Base-by-base conservation (phyloP, 2,329 filamentous ascomycete species). In the Botrytis tulipae region DNA sequence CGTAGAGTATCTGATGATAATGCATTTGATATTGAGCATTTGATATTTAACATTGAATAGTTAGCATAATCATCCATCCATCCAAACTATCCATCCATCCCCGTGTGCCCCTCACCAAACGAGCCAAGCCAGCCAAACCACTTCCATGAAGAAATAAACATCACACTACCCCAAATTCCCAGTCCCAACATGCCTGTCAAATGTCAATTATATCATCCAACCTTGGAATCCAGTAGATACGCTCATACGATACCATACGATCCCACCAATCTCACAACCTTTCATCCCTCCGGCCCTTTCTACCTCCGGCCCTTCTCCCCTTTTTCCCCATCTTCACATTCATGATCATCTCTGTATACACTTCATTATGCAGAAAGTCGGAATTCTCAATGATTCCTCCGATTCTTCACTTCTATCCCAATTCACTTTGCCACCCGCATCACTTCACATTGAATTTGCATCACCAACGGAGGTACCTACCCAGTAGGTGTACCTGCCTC, bases 311-410 rank as follows among this genome's bases (percentile, higher is more conserved):
- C 48, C 48, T 37, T 35, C n/a, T 54, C 44, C n/a, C 51, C n/a
- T 29, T 54, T 54, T 29, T 18, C 29, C 29, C 32, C 37, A 61
- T 61, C 29, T 16, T 42, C n/a, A 12, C 37, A 29, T 42, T 42
- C 67, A 40, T 70, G 20, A 37, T 66, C 67, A 22, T 70, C n/a
- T n/a, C n/a, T n/a, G n/a, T n/a, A n/a, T 66, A 29, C 69, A 71
- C 59, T 63, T 71, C 59, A 71, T 62, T 37, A 71, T 71, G 69
- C 69, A 71, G 69, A 71, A 71, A 71, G 69, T 51, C 69, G 69
- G 69, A 40, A 54, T 32, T 8, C 16, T 9, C 29, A 5, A 10
- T 40, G 60, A 62, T 62, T 37, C 20, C 20, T 62, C 51, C 51
- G 51, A 18, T 29, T 62, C 60, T 59, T 68, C 42, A 40, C 14